These are phyloP conservation scores for Scalesia atractyloides DNA, from an alignment of 129 eudicot species.

Conservation along the genomic window DNA sequence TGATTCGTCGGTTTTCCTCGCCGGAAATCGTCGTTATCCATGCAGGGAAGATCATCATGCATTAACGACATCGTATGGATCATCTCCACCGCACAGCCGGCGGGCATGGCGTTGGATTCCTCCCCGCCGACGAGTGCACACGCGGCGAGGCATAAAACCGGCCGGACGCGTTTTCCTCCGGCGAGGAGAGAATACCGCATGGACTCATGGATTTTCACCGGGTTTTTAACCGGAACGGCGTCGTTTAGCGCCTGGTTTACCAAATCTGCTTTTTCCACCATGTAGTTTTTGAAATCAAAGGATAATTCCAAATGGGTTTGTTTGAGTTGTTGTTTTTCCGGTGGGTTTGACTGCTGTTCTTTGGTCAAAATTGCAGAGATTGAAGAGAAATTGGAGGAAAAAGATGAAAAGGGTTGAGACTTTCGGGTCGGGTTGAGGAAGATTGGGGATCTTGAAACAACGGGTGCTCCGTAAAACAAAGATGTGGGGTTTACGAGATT, in stretches of 20 bases:
- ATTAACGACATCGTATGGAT: slow-evolving; percentile 63
- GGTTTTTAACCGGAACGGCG: slow-evolving; percentile 41
- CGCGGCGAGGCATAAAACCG: slow-evolving; percentile 63
- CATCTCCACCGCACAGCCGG: slow-evolving; percentile 70
- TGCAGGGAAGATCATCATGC: slow-evolving; percentile 66
- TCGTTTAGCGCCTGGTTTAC: slow-evolving; percentile 53
- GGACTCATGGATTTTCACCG: slow-evolving; percentile 55
- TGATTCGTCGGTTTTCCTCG: slow-evolving; percentile 69
- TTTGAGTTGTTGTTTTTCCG: neutral
- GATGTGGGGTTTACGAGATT: slow-evolving; percentile 27
- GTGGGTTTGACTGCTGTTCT: slow-evolving; percentile 25
- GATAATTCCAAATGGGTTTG: neutral
- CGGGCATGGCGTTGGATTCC: slow-evolving; percentile 43
- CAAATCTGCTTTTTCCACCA: slow-evolving; percentile 43
- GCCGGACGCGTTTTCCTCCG: slow-evolving; percentile 70
- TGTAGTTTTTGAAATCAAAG: slow-evolving; percentile 48
- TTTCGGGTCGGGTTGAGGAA: slow-evolving; percentile 25
- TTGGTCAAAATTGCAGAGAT: slow-evolving; percentile 47
- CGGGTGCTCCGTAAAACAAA: slow-evolving; percentile 31
- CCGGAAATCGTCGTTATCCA: slow-evolving; percentile 71
- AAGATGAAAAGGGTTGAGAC: slow-evolving; percentile 11
- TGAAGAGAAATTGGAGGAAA: slow-evolving; percentile 12
- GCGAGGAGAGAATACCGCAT: slow-evolving; percentile 73
- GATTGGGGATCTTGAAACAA: slow-evolving; percentile 20
- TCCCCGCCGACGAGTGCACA: slow-evolving; percentile 62